Percentiles rank a stretch among this genome's conserved stretches.
Evolutionary conservation across 169 alveolate species (phyloP).

Genomic region (Prorocentrum cordatum): DNA sequence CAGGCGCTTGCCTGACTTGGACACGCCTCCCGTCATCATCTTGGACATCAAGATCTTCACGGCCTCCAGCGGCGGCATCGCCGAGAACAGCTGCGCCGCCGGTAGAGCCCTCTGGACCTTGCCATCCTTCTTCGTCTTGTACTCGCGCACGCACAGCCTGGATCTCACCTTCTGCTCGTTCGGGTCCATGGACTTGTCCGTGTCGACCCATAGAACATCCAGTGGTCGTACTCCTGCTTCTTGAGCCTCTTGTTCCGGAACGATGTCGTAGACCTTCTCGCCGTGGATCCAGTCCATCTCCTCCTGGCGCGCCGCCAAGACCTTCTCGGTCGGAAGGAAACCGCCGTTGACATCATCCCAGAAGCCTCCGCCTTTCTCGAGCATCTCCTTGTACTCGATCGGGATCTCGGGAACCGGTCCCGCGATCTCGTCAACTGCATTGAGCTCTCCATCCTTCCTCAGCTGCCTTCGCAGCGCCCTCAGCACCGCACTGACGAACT

Average conservation of each 20-base stretch:
- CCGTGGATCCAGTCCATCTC: not conserved
- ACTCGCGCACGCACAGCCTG: not conserved
- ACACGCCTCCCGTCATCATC: not conserved
- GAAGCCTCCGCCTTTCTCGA: not conserved
- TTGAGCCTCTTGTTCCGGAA: not conserved
- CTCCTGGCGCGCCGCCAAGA: not conserved
- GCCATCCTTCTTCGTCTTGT: not conserved
- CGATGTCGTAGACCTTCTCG: not conserved
- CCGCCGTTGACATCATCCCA: not conserved
- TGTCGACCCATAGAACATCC: not conserved
- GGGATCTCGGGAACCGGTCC: not conserved
- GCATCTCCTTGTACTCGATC: not conserved
- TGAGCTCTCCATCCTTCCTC: not conserved
- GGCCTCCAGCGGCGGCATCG: conserved; percentile 19
- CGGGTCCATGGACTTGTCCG: not conserved
- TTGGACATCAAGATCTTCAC: not conserved
- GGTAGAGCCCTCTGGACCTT: not conserved
- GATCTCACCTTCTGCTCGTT: not conserved
- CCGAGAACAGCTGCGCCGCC: not conserved
- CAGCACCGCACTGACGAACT: not conserved
- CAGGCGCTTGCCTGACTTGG: not conserved
- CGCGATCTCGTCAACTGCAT: not conserved
- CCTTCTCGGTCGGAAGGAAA: not conserved
- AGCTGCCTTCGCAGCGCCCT: not conserved
- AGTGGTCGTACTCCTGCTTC: not conserved